Evolutionary conservation across 2,329 filamentous ascomycete genomes (phyloP), one percentile per base, ranked within the genome.

Genomic region (Chaetomium sp.): DNA sequence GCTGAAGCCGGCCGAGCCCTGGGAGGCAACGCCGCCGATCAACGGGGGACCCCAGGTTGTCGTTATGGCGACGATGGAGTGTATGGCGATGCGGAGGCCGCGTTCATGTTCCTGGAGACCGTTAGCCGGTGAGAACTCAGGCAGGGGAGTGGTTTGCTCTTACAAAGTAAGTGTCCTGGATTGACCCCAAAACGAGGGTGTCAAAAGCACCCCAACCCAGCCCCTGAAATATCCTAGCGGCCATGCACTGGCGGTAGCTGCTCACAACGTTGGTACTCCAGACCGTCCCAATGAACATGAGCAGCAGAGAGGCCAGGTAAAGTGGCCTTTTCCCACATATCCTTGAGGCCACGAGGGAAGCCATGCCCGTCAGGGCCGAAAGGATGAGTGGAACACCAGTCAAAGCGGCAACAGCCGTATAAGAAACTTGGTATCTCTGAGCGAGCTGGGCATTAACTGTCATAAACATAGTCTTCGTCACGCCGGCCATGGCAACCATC

Each of bases 141-240:
- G 7, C 16, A 59, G 19, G 12, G 21, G 35, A 27, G 13, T 8
- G 50, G 1, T 29, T 1, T 47, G 21, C 53, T 56, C 82, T 74
- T 72, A 86, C 84, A 70, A 84, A 87, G 71, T 81, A 87, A 1
- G 82, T 82, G 68, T 87, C 85, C 55, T 84, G 79, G 57, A 87
- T 82, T 1, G 81, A 83, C 1, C 78, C 79, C 35, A 82, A 74
- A 33, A 85, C 76, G 47, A 87, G 73, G 5, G 79, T 81, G 68
- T 87, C 85, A 65, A 87, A 85, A 12, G 81, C 80, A 6, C 85
- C 85, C 82, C 85, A 86, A n/a, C 82, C 85, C 0, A 87, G 62
- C 0, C 84, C 84, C 70, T 87, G 83, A 38, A 87, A 77, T 21
- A 85, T 70, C 10, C 85, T 78, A 2, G 83, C 81, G 0, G 78